Evolutionary conservation across 2,329 filamentous ascomycete genomes (phyloP).

Genomic region (Lasiodiplodia hormozganensis): DNA sequence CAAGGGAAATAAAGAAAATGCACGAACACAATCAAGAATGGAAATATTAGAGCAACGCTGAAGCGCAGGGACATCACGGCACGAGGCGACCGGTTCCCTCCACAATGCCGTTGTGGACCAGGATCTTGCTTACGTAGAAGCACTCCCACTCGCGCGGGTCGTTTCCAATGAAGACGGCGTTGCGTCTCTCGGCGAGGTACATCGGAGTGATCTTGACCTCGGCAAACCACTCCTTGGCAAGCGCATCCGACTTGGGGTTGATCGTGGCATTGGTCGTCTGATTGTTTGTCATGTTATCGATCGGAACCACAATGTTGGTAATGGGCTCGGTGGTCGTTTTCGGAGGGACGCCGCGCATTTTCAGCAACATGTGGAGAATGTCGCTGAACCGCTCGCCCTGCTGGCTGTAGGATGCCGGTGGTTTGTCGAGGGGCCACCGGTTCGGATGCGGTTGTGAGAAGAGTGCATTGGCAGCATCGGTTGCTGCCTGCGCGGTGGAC

Average conservation of each 20-base stretch:
- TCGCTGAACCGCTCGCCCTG: conserved; percentile 66
- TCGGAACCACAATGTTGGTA: conserved; percentile 43
- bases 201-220: conserved; percentile 40
- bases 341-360: conserved; percentile 60
- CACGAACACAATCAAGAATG: conserved; percentile 21
- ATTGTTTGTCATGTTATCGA: conserved; percentile 29
- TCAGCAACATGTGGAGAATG: conserved; percentile 63
- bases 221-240: conserved; percentile 45
- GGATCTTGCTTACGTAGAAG: conserved; percentile 26
- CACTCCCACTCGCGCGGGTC: conserved; percentile 45
- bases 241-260: conserved; percentile 44
- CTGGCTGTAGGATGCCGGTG: conserved; percentile 58
- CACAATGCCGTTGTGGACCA: conserved; percentile 27
- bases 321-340: conserved; percentile 40
- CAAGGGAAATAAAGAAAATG: not conserved
- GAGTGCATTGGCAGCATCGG: conserved; percentile 8
- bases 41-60: conserved; percentile 2
- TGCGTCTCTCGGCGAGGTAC: conserved; percentile 39
- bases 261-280: conserved; percentile 24
- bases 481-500: not conserved
- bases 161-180: conserved; percentile 41
- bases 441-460: conserved; percentile 32
- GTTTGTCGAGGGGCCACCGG: conserved; percentile 62
- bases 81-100: conserved; percentile 26
- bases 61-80: not conserved